Evolutionary conservation across 208 protist genomes (phyloP).

Genomic region (Wallacemonas sp.): DNA sequence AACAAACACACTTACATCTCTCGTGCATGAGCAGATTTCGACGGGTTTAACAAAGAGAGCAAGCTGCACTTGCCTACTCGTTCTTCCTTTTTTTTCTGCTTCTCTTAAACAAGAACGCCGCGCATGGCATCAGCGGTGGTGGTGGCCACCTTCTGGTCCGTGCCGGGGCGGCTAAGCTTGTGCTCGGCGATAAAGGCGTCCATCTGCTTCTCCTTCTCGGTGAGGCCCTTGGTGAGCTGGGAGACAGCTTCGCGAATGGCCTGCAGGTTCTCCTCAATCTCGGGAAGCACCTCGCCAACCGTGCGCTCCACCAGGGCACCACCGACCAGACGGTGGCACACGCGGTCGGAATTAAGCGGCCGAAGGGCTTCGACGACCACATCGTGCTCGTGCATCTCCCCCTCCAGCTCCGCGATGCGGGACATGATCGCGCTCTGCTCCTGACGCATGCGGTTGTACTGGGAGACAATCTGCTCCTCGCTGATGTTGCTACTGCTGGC

Average conservation of each 20-base stretch:
- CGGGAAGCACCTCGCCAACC: conserved; percentile 94
- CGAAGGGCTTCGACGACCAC: conserved; percentile 88
- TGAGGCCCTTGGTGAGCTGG: conserved; percentile 77
- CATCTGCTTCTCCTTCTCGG: conserved; percentile 84
- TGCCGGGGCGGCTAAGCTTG: conserved; percentile 58
- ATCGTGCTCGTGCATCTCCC: conserved; percentile 90
- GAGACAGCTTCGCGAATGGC: conserved; percentile 71
- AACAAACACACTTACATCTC: conserved; percentile 1
- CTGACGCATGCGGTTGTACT: conserved; percentile 88
- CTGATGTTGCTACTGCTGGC: conserved; percentile 28
- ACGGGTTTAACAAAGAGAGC: neutral
- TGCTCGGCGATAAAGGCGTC: conserved; percentile 85
- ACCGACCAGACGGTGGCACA: conserved; percentile 95
- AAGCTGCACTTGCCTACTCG: neutral
- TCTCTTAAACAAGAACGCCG: conserved; percentile 70
- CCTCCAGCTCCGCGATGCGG: conserved; percentile 87
- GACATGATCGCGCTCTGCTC: conserved; percentile 86
- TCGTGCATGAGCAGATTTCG: neutral
- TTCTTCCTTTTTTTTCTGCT: conserved; percentile 11
- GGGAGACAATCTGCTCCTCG: conserved; percentile 79
- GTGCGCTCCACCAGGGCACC: conserved; percentile 95
- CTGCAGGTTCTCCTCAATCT: conserved; percentile 91
- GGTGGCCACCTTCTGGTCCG: conserved; percentile 40
- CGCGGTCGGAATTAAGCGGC: conserved; percentile 86
- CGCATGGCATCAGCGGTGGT: conserved; percentile 36